phyloP scores from a whole-genome alignment of 1,139 yeast species.

The Sugiyamaella grinbergsii region DNA sequence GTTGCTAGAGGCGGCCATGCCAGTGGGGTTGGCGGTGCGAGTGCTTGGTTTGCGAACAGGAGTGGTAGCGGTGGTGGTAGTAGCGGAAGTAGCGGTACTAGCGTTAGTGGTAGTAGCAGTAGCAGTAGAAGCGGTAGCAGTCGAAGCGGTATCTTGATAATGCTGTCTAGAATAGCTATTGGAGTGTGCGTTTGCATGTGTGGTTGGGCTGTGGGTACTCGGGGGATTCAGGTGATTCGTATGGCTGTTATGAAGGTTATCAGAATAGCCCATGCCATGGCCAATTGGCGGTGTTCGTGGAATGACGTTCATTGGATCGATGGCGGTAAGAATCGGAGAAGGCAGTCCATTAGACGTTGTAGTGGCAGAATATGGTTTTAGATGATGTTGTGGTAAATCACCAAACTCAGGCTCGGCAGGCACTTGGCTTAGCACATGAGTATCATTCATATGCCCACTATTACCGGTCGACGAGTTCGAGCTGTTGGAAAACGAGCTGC shows the following conservation, averaged over 20 bases:
- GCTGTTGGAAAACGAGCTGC: constrained; percentile 10
- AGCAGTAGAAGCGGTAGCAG: not conserved
- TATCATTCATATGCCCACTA: not conserved
- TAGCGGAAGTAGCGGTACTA: not conserved
- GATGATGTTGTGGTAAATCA: not conserved
- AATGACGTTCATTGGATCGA: constrained; percentile 14
- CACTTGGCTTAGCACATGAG: not conserved
- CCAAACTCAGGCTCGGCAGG: constrained; percentile 7
- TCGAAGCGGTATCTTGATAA: not conserved
- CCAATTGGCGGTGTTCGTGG: constrained; percentile 17
- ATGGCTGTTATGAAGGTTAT: too few species aligned
- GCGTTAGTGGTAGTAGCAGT: not conserved
- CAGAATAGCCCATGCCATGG: not conserved
- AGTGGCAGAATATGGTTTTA: not conserved
- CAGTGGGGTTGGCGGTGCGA: constrained; percentile 1
- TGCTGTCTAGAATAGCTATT: constrained; percentile 1
- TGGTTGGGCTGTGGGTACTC: too few species aligned
- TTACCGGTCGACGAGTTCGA: constrained; percentile 2
- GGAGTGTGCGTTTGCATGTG: too few species aligned
- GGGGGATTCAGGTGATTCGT: too few species aligned
- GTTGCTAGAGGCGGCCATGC: constrained; percentile 12
- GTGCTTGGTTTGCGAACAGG: not conserved
- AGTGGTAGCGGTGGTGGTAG: not conserved
- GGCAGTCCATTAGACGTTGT: constrained; percentile 16
- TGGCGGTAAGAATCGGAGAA: constrained; percentile 14